These are phyloP conservation scores for Diaporthe capsici DNA, from an alignment of 2,329 filamentous ascomycete species.

Conservation along the genomic window DNA sequence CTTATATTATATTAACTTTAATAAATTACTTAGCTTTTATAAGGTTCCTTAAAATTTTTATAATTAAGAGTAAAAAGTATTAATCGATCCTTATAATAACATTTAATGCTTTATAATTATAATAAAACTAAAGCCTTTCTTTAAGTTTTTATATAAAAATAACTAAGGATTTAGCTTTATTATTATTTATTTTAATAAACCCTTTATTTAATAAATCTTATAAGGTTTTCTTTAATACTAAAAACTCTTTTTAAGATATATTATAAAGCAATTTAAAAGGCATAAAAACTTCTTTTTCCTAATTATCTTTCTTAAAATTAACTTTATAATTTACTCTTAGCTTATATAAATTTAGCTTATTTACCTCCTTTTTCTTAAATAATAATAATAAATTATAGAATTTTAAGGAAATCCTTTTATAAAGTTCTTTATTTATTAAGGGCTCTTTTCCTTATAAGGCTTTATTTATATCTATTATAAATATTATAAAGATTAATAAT, in stretches of 20 bases:
- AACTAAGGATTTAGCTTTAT: not conserved
- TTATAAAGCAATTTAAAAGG: not conserved
- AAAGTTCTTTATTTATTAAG: not conserved
- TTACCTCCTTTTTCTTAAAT: not conserved
- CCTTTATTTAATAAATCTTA: not conserved
- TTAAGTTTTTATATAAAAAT: not conserved
- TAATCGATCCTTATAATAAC: not conserved
- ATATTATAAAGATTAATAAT: not conserved
- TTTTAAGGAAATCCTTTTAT: not conserved
- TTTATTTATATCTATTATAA: not conserved
- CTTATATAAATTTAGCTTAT: not conserved
- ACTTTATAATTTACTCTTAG: not conserved
- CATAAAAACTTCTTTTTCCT: not conserved
- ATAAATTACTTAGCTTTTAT: too few relatives aligned
- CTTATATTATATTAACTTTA: too few relatives aligned
- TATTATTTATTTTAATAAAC: not conserved
- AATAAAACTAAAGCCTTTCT: not conserved
- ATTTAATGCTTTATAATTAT: not conserved
- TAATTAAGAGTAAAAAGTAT: too few relatives aligned
- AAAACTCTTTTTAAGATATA: not conserved
- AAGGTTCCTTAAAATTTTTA: too few relatives aligned
- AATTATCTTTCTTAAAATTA: not conserved
- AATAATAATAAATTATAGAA: not conserved
- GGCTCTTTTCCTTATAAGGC: not conserved
- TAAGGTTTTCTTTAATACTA: not conserved